Base-by-base conservation (phyloP, 805 yeast species). In the Saccharomyces kudriavzevii region DNA sequence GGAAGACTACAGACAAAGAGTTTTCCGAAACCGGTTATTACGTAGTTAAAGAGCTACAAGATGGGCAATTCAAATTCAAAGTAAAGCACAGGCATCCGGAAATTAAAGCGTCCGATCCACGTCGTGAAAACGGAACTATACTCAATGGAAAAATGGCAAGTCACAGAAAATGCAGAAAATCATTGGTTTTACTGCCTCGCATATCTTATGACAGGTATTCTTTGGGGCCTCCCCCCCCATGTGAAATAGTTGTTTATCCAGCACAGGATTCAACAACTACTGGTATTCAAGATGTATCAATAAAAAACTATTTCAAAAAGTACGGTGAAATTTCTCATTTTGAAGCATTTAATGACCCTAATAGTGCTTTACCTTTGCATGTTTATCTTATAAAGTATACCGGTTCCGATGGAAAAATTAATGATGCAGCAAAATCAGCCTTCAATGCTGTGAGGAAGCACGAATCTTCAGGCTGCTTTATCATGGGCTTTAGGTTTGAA, bases 341-440 rank as follows among this genome's bases (percentile, higher is more conserved):
- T 49, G 79, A 80, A 54, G 74, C 82, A 55, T 73, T 84, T 9
- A 80, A 77, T 53, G 94, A 90, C 63, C 88, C 92, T 0, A 74
- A 75, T 24, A 83, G 87, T 47, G 96, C 90, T 2, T 85, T 84
- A 20, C 91, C 96, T 0, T 68, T 90, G 45, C 94, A 96, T 9
- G 73, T 89, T 24, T 85, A 85, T 50, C 70, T 80, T 22, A 73
- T 89, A 51, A 74, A 78, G 54, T 90, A 78, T 68, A 83, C 76
- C 54, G 88, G 89, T 2, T 63, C 69, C 22, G 63, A 74, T 14
- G 81, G 76, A 20, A 78, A 77, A 54, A 72, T 81, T 17, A 54
- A 68, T n/a, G 78, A 75, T 25, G 80, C 85, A 1, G 77, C 76
- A 31, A 64, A 63, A 46, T 60, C 77, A 1, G 87, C 86, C 1